Percentiles rank a stretch among this genome's conserved stretches.
Conservation (phyloP, 306 rosid genomes). For the Trichosanthes cucumerina region DNA sequence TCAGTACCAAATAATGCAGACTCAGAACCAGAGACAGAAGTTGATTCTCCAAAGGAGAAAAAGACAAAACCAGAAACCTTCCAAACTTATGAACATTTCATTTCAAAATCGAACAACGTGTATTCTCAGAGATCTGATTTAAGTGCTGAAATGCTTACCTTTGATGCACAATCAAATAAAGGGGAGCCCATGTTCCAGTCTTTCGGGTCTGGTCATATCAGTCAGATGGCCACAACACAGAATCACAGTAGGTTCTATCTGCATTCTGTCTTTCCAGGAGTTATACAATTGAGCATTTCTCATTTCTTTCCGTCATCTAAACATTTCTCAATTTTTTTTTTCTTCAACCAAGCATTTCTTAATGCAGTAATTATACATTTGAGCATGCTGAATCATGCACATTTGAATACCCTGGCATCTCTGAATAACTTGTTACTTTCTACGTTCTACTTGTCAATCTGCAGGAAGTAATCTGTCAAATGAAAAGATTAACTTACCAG, state of each 20-base stretch:
- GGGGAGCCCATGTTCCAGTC: slow-evolving; percentile 14
- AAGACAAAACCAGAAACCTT: slow-evolving; percentile 23
- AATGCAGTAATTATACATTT: neutral
- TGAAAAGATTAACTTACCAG: slow-evolving; percentile 7
- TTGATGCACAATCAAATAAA: neutral
- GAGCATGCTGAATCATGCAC: slow-evolving; percentile 4
- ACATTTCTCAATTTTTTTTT: neutral
- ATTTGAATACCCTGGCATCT: neutral
- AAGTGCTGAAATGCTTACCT: slow-evolving; percentile 14
- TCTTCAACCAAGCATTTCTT: neutral
- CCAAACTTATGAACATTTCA: slow-evolving; percentile 21
- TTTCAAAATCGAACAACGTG: slow-evolving; percentile 19
- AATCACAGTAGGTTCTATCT: slow-evolving; percentile 6
- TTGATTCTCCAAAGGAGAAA: slow-evolving; percentile 44
- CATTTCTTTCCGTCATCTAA: neutral
- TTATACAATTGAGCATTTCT: neutral
- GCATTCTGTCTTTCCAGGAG: neutral
- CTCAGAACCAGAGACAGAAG: slow-evolving; percentile 29
- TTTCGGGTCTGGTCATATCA: slow-evolving; percentile 4
- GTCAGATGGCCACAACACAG: neutral
- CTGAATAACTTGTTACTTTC: neutral
- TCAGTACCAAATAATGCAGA: slow-evolving; percentile 24
- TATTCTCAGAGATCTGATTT: slow-evolving; percentile 43
- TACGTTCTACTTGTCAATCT: neutral
- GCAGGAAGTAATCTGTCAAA: slow-evolving; percentile 10